phyloP scores from a whole-genome alignment of 208 protist genomes.

The Leishmania tarentolae region DNA sequence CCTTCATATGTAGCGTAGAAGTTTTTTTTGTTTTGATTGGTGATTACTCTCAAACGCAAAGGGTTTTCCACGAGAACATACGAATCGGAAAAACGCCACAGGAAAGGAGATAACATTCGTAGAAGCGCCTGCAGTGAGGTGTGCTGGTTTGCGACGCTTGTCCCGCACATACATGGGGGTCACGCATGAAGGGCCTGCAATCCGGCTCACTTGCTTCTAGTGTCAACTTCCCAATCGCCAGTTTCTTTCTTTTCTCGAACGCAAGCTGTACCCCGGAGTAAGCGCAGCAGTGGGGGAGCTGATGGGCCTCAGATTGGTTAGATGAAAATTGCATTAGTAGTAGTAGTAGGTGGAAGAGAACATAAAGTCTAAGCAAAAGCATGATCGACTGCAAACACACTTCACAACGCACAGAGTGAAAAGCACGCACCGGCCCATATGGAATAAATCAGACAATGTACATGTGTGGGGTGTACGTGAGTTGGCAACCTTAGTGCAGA shows the following conservation, averaged over 20 bases:
- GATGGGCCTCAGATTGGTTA: background rate
- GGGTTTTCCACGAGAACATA: background rate
- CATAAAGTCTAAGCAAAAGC: background rate
- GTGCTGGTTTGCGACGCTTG: background rate
- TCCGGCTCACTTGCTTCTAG: background rate
- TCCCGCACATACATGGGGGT: background rate
- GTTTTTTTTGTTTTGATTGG: background rate
- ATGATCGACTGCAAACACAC: background rate
- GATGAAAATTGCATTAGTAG: background rate
- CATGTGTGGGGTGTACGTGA: background rate
- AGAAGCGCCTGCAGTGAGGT: background rate
- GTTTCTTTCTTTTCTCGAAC: background rate
- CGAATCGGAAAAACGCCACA: background rate
- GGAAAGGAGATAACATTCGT: background rate
- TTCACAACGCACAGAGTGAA: background rate
- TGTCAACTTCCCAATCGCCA: background rate
- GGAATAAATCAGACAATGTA: background rate
- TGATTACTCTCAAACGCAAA: background rate
- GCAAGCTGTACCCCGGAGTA: background rate
- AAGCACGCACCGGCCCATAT: no score
- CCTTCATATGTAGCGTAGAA: background rate
- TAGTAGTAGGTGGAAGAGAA: no score
- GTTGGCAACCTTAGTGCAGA: background rate
- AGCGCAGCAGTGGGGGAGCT: background rate
- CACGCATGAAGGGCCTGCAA: background rate